Base-by-base conservation (phyloP, 306 rosid species). In the Casuarina glauca region DNA sequence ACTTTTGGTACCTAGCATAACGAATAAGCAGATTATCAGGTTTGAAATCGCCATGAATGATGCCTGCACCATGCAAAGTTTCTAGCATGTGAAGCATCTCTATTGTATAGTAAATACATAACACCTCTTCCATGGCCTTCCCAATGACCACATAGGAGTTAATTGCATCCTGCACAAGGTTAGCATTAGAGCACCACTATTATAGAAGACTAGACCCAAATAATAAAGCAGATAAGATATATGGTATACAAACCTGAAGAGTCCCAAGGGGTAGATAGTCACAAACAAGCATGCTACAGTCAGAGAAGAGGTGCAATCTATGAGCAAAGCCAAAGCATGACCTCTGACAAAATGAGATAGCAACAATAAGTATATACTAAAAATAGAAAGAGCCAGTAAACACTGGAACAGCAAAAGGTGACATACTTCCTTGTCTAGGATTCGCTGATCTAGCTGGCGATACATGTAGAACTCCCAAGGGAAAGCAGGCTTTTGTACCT, bases 21-120 rank as follows among this genome's bases (percentile, higher is more conserved):
- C 97, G 91, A 84, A 95, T 82, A 38, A 95, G 93, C 83, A 95
- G 82, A 87, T 95, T 95, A 79, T 95, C 98, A 49, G 98, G 97
- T 90, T 95, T 95, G 87, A 95, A 92, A 91, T 95, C 98, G 43
- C 98, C 93, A 85, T 92, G 98, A 84, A 95, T 86, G 83, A 95
- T 86, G 82, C 91, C 93, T 81, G 78, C 91, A 61, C 80, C 87
- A 78, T 91, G 97, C 85, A 95, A 74, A 79, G 84, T 80, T 80
- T 95, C 97, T 32, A 91, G 84, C 96, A 91, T 91, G 82, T 85
- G 82, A 78, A 95, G 90, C 98, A 92, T 92, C 86, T 95, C 97
- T 78, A 76, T 85, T 16, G 97, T 91, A 89, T 92, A 92, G 76
- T 92, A 92, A 70, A 95, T 91, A 78, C 97, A 89, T 55, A 92